A percentile compares a stretch with the other conserved stretches of the same genome.
Evolutionary conservation across 2,329 filamentous ascomycete genomes (phyloP).

Genomic region (Thelonectria rubi): DNA sequence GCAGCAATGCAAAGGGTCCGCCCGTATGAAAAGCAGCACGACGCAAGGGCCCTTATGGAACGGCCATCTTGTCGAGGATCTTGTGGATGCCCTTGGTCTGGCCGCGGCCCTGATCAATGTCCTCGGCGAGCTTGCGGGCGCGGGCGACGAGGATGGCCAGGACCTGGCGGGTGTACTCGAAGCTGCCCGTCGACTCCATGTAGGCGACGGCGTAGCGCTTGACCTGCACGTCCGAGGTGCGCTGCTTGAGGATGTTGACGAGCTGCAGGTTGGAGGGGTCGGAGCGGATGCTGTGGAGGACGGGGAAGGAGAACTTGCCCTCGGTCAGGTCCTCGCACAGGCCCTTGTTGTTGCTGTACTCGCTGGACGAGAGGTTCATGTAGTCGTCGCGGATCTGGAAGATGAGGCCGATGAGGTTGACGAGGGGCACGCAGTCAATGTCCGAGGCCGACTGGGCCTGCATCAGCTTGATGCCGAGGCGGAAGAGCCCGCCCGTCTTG

Average conservation of each 20-base stretch:
- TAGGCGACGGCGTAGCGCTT: constrained; percentile 91
- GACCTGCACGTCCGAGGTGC: constrained; percentile 84
- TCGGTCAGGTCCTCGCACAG: constrained; percentile 95
- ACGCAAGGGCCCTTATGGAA: constrained; percentile 37
- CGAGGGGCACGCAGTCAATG: constrained; percentile 82
- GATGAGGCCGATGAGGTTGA: constrained; percentile 84
- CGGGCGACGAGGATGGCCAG: constrained; percentile 70
- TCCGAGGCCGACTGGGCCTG: constrained; percentile 71
- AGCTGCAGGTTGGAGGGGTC: constrained; percentile 80
- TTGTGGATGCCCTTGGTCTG: constrained; percentile 66
- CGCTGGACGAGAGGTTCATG: constrained; percentile 79
- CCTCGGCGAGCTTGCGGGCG: constrained; percentile 69
- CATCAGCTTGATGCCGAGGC: constrained; percentile 87
- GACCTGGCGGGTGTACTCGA: constrained; percentile 82
- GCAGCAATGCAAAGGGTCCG: too few relatives aligned
- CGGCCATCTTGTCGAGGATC: constrained; percentile 74
- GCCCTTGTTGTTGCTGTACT: constrained; percentile 89
- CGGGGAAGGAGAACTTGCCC: constrained; percentile 95
- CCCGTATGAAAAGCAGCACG: too few relatives aligned
- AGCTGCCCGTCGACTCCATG: constrained; percentile 90
- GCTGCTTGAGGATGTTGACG: constrained; percentile 92
- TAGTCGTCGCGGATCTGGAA: constrained; percentile 96
- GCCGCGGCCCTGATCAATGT: constrained; percentile 69
- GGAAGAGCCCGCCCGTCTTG: constrained; percentile 89
- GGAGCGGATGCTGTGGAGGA: constrained; percentile 90